Base-by-base conservation (phyloP, 495 filamentous ascomycete species). In the Penicillium canariense region DNA sequence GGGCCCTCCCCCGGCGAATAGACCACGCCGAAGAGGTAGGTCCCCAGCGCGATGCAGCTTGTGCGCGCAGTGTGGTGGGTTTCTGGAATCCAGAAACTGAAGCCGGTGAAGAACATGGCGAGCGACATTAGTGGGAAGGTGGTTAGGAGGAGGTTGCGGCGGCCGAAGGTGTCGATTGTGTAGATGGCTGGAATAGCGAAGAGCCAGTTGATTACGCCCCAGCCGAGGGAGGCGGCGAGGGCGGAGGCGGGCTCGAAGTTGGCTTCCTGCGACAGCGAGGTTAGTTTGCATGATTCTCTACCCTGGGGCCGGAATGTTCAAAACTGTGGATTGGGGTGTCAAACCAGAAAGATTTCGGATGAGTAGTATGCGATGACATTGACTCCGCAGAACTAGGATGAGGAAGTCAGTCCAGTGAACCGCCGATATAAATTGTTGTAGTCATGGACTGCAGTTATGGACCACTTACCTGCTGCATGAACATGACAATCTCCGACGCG, bases 141-240 rank as follows among this genome's bases (percentile, higher is more conserved):
- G 1, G 78, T 77, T 12, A 93, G 78, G 5, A 93, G 77, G 7
- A 94, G 80, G 56, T 90, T 90, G 15, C 89, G 80, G 3, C 89
- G 84, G n/a, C 89, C 89, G 56, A 88, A 91, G 0, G 85, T 89
- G 63, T 93, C 88, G 54, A 93, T 93, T 4, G 87, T 90, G 66
- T 86, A 90, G 39, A 93, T 73, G 9, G 89, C 88, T 0, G 88
- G 89, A 11, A 91, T 77, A 4, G 87, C 86, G 53, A 91, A 90
- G 22, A 92, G 69, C 72, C 83, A 91, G 65, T 91, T 91, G 63
- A 90, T 80, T n/a, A 89, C 72, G 10, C 89, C 89, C 62, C 84
- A 89, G 6, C 88, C 90, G 3, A 94, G 70, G 11, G 86, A 89
- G 9, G 85, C 86, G 2, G 71, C 67, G 14, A 94, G 76, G 0